These are phyloP conservation scores for Paramecium sonneborni DNA, from an alignment of 73 alveolate genomes.

Conservation along the genomic window DNA sequence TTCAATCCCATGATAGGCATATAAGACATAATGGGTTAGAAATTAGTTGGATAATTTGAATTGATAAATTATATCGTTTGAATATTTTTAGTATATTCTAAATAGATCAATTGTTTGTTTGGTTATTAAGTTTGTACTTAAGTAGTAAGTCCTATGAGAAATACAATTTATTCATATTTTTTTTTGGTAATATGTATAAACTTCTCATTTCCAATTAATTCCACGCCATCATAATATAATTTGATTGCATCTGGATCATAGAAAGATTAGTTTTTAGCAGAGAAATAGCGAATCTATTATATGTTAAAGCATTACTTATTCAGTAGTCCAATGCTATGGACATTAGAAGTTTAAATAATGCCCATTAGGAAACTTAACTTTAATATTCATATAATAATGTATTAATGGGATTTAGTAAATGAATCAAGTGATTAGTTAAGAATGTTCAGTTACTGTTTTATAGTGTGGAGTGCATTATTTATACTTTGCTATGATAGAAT, in stretches of 20 bases:
- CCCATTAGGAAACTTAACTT: conserved; percentile 26
- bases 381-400: conserved; percentile 32
- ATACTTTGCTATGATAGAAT: conserved; percentile 12
- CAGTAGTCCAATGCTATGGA: not conserved
- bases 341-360: not conserved
- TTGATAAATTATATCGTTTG: not conserved
- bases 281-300: not conserved
- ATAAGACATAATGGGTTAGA: not conserved
- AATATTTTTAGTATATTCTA: not conserved
- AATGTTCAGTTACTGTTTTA: conserved; percentile 21
- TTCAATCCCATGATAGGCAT: not conserved
- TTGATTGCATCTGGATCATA: not conserved
- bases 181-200: not conserved
- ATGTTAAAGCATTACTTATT: not conserved
- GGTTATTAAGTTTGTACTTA: not conserved
- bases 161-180: not conserved
- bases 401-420: conserved; percentile 37
- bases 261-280: not conserved
- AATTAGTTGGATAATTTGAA: not conserved
- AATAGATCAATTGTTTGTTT: not conserved
- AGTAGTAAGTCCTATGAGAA: not conserved
- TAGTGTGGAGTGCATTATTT: conserved; percentile 13
- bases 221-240: not conserved
- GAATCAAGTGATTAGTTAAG: conserved; percentile 26
- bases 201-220: not conserved